Conservation (phyloP, 106 monocot genomes). For the Platanthera guangdongensis region DNA sequence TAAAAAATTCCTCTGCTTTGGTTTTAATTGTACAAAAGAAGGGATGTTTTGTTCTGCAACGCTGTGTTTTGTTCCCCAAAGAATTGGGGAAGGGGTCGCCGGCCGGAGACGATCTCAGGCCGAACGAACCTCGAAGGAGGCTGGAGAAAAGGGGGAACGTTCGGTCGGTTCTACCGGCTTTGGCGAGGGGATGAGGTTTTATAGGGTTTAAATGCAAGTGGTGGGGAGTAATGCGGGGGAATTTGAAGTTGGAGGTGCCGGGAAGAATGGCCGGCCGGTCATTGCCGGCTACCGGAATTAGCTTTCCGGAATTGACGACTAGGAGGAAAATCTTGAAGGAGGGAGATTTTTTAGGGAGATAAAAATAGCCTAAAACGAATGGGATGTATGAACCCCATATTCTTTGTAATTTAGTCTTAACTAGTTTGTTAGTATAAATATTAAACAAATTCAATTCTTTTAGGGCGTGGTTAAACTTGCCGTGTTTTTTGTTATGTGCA, state of each 20-base stretch:
- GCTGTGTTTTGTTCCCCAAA: too few species aligned
- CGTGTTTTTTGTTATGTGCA: too few species aligned
- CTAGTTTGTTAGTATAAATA: too few species aligned
- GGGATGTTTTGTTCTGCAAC: background rate
- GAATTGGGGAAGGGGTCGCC: background rate
- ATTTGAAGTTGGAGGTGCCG: background rate
- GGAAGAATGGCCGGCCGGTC: background rate
- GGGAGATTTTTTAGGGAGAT: too few species aligned
- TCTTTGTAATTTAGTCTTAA: too few species aligned
- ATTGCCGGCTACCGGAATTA: background rate
- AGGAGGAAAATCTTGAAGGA: too few species aligned
- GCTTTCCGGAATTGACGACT: too few species aligned
- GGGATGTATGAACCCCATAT: too few species aligned
- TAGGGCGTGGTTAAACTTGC: too few species aligned
- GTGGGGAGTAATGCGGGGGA: background rate
- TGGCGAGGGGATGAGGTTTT: background rate
- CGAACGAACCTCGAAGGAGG: background rate
- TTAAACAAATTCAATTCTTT: too few species aligned
- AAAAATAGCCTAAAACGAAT: too few species aligned
- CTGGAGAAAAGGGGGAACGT: background rate
- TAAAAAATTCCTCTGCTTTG: background rate
- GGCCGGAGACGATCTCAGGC: background rate
- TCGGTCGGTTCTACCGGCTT: background rate
- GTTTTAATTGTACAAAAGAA: background rate
- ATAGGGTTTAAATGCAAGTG: background rate